These are phyloP conservation scores for Sanghuangporus weigelae DNA, from an alignment of 1,284 basidiomycete genomes.

Conservation along the genomic window DNA sequence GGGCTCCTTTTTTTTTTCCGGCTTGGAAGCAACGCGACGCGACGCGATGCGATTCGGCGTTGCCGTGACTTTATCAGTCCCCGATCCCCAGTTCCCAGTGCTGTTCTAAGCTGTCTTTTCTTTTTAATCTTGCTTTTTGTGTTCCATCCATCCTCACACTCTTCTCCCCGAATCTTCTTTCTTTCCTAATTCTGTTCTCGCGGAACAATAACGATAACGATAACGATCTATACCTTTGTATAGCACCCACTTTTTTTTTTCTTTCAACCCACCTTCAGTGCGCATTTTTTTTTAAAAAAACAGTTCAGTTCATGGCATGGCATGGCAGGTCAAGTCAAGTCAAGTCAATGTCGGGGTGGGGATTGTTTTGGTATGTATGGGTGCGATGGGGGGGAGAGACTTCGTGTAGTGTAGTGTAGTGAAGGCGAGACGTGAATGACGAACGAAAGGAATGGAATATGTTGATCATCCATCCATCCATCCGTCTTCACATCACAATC, in stretches of 20 bases:
- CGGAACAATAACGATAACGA: no score
- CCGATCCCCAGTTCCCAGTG: background rate
- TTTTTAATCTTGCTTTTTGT: background rate
- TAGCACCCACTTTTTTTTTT: background rate
- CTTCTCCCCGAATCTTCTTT: background rate
- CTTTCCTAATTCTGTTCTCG: background rate
- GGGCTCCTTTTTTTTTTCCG: background rate
- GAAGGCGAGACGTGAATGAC: no score
- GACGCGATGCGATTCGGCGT: background rate
- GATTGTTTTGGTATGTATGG: no score
- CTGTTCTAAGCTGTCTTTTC: background rate
- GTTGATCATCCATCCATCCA: no score
- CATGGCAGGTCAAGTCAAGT: no score
- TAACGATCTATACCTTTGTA: slow-evolving; percentile 1
- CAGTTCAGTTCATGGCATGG: background rate
- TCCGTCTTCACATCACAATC: no score
- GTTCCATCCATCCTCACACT: background rate
- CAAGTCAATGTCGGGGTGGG: no score
- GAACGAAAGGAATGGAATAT: no score
- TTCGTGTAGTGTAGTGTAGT: no score
- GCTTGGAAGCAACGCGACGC: background rate
- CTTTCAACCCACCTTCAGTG: background rate
- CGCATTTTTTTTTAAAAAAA: no score
- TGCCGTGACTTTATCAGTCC: background rate
- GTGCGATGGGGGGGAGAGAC: no score